These are phyloP conservation scores for Balakata baccata DNA, from an alignment of 345 rosid genomes.

Conservation along the genomic window DNA sequence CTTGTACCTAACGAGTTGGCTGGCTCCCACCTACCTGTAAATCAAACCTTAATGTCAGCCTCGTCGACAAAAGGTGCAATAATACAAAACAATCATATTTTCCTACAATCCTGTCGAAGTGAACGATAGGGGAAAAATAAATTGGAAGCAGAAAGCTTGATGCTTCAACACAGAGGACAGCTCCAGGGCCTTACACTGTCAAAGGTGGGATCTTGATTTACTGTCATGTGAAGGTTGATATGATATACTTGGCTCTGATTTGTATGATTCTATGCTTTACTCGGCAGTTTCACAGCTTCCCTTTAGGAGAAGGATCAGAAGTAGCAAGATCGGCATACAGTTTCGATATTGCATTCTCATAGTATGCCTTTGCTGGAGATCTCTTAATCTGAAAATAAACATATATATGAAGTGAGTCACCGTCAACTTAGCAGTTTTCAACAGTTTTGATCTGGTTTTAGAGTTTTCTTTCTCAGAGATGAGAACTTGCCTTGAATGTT, in stretches of 20 bases:
- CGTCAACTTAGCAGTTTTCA: not conserved
- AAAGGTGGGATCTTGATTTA: not conserved
- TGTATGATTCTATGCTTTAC: not conserved
- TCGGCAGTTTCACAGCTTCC: constrained; percentile 9
- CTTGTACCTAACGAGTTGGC: not conserved
- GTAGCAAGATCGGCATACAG: constrained; percentile 52
- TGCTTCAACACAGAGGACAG: not conserved
- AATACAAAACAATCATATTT: not conserved
- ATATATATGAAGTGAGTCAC: constrained; percentile 4
- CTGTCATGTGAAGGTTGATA: not conserved
- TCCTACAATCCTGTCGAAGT: not conserved
- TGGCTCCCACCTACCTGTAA: not conserved
- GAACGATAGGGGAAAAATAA: not conserved
- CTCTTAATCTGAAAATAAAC: constrained; percentile 52
- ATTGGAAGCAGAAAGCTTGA: not conserved
- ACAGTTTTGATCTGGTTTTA: not conserved
- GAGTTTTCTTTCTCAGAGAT: not conserved
- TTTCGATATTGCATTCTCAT: constrained; percentile 46
- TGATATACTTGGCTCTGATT: not conserved
- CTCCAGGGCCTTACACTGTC: not conserved
- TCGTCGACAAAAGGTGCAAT: not conserved
- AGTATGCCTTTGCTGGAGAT: constrained; percentile 86
- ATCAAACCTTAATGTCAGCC: not conserved
- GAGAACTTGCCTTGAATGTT: constrained; percentile 73
- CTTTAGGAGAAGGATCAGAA: constrained; percentile 45